Conservation (phyloP, 1,139 yeast genomes). For the Blastobotrys serpentis region DNA sequence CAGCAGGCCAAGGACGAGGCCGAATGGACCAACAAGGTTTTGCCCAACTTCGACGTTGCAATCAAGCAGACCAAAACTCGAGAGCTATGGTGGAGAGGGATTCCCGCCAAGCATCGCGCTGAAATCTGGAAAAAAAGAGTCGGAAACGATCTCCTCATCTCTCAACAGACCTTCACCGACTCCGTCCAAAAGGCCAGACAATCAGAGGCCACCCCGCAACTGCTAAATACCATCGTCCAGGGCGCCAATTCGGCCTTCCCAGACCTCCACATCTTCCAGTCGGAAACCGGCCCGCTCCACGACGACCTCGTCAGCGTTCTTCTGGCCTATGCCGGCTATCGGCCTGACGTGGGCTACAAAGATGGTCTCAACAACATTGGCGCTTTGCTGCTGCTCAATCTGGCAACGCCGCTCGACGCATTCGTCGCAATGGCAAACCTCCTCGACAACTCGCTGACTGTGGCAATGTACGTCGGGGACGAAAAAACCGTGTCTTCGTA, state of each 20-base stretch:
- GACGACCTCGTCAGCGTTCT: constrained; percentile 38
- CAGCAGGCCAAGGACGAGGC: constrained; percentile 32
- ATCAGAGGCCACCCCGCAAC: constrained; percentile 2
- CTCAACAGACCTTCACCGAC: constrained; percentile 24
- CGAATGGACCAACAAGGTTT: constrained; percentile 49
- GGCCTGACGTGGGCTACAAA: constrained; percentile 34
- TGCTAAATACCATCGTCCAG: constrained; percentile 25
- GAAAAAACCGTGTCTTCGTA: constrained; percentile 36
- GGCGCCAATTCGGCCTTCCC: constrained; percentile 45
- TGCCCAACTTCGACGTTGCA: constrained; percentile 41
- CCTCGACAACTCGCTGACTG: constrained; percentile 36
- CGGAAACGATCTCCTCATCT: constrained; percentile 40
- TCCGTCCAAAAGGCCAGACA: constrained; percentile 21
- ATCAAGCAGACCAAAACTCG: constrained; percentile 45
- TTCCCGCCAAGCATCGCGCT: constrained; percentile 51
- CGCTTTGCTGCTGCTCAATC: constrained; percentile 45
- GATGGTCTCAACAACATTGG: constrained; percentile 36
- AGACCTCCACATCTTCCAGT: constrained; percentile 47
- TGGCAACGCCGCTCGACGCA: constrained; percentile 40
- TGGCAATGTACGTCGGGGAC: constrained; percentile 35
- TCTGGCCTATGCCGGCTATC: constrained; percentile 36
- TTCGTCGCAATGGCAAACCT: constrained; percentile 49
- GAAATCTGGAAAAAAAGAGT: constrained; percentile 53
- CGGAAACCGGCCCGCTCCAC: constrained; percentile 38
- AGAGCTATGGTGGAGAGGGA: constrained; percentile 68